Evolutionary conservation across 805 yeast genomes (phyloP).

Genomic region (Cyberlindnera mrakii): DNA sequence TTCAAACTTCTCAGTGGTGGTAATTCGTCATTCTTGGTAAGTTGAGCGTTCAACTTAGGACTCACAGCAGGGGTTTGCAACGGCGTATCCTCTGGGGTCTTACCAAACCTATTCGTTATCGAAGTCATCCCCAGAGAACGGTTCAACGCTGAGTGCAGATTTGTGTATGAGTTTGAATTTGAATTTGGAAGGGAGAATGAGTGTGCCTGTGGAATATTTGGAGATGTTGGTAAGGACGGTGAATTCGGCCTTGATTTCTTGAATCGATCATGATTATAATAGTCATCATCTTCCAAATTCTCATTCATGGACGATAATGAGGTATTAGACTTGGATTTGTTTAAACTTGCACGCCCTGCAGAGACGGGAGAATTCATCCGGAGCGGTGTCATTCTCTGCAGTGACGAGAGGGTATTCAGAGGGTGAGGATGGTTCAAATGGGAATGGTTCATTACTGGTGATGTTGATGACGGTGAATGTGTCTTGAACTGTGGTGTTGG

Average conservation of each 20-base stretch:
- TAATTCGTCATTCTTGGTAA: constrained; percentile 14
- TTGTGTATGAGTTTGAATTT: constrained; percentile 20
- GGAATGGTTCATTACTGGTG: constrained; percentile 16
- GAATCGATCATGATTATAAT: constrained; percentile 23
- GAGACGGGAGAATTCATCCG: constrained; percentile 24
- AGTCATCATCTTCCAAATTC: constrained; percentile 38
- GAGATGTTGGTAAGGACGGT: constrained; percentile 23
- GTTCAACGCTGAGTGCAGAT: constrained; percentile 19
- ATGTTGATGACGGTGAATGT: constrained; percentile 14
- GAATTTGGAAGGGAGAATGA: constrained; percentile 15
- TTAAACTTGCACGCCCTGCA: constrained; percentile 14
- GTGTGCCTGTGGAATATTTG: constrained; percentile 4
- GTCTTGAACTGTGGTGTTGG: constrained; percentile 13
- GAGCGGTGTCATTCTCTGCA: constrained; percentile 61
- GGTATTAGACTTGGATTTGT: constrained; percentile 22
- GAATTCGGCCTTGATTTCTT: constrained; percentile 36
- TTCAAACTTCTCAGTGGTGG: constrained; percentile 24
- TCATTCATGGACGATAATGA: constrained; percentile 23
- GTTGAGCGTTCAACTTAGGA: constrained; percentile 17
- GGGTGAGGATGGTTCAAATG: constrained; percentile 24
- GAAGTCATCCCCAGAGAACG: constrained; percentile 18
- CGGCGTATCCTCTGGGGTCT: constrained; percentile 26
- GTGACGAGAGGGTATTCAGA: constrained; percentile 38
- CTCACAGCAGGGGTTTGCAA: constrained; percentile 22
- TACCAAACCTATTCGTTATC: constrained; percentile 16